Conservation (phyloP, 257 asterid genomes). For the Solanum arcanum region DNA sequence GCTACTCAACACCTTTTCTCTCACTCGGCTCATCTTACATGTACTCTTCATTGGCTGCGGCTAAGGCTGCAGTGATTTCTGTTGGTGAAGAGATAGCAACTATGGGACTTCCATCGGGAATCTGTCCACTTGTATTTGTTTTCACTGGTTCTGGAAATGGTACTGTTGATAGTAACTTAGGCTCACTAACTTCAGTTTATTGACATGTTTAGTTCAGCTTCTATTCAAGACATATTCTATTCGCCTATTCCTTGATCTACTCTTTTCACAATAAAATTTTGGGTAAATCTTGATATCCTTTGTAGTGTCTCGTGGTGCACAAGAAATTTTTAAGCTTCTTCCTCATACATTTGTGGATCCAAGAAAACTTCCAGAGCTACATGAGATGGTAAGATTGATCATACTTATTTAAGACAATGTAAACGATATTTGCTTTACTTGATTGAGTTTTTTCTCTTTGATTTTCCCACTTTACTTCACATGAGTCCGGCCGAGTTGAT, state of each 20-base stretch:
- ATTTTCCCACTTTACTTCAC: neutral
- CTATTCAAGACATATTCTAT: neutral
- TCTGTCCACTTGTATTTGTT: slow-evolving; percentile 84
- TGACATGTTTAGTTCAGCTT: neutral
- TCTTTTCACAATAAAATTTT: neutral
- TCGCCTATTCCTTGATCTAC: neutral
- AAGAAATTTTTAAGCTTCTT: slow-evolving; percentile 85
- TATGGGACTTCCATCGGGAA: slow-evolving; percentile 71
- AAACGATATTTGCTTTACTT: neutral
- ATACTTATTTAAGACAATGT: neutral
- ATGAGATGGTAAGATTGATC: slow-evolving; percentile 35
- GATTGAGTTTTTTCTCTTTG: neutral
- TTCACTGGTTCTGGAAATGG: slow-evolving; percentile 94
- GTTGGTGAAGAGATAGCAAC: slow-evolving; percentile 97
- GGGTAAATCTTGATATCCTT: neutral
- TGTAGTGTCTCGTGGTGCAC: slow-evolving; percentile 87
- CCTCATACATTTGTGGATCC: slow-evolving; percentile 83
- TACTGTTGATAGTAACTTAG: slow-evolving; percentile 8
- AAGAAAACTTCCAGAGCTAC: slow-evolving; percentile 58
- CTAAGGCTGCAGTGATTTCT: slow-evolving; percentile 91
- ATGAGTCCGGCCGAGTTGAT: neutral
- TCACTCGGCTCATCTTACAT: slow-evolving; percentile 83
- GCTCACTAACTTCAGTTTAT: neutral
- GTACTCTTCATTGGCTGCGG: slow-evolving; percentile 94
- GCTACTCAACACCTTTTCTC: slow-evolving; percentile 92